Conservation (phyloP, 2,329 filamentous ascomycete genomes). For the Pseudonectria buxi region DNA sequence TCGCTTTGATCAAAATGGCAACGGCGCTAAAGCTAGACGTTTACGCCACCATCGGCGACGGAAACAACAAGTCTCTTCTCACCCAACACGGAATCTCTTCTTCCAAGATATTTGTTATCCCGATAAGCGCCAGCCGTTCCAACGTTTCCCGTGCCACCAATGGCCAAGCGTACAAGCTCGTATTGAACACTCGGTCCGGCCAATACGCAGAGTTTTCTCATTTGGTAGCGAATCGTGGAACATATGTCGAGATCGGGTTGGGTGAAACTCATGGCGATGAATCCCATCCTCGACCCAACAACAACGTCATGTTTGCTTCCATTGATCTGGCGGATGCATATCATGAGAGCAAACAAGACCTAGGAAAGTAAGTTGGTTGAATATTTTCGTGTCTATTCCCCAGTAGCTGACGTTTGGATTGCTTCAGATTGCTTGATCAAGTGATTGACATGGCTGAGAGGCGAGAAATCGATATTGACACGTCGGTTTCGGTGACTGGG, state of each 20-base stretch:
- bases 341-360: conserved; percentile 9
- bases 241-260: conserved; percentile 10
- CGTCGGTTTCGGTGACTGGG: conserved; percentile 4
- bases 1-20: conserved; percentile 14
- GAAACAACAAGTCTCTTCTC: conserved; percentile 8
- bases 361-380: conserved; percentile 10
- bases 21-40: conserved; percentile 14
- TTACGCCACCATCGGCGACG: conserved; percentile 8
- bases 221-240: conserved; percentile 11
- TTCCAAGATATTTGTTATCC: conserved; percentile 8
- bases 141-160: conserved; percentile 6
- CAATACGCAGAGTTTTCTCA: conserved; percentile 14
- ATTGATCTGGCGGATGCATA: conserved; percentile 15
- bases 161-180: conserved; percentile 10
- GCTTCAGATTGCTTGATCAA: conserved; percentile 7
- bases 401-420: conserved; percentile 2
- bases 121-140: conserved; percentile 3
- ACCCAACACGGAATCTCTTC: conserved; percentile 8
- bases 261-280: conserved; percentile 6
- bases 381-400: neutral
- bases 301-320: conserved; percentile 17
- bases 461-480: conserved; percentile 4
- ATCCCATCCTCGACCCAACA: conserved; percentile 6
- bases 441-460: conserved; percentile 8
- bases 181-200: conserved; percentile 10